These are phyloP conservation scores for Scolecobasidium constrictum DNA, from an alignment of 2,329 filamentous ascomycete species.

Conservation along the genomic window DNA sequence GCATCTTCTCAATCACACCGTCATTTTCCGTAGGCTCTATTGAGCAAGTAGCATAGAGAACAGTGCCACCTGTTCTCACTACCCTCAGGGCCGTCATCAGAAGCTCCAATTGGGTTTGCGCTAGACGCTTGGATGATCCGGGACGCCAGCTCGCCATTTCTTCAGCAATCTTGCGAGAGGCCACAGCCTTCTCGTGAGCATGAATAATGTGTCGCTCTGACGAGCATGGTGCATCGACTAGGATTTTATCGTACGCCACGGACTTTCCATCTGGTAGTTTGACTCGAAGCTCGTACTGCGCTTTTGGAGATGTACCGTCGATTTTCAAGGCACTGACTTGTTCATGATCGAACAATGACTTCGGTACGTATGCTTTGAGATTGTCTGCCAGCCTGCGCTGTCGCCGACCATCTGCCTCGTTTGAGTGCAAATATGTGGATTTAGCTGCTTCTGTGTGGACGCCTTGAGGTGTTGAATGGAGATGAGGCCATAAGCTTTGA, in stretches of 20 bases:
- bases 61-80: conserved; percentile 23
- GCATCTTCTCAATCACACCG: conserved; percentile 25
- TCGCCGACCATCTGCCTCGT: neutral
- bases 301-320: neutral
- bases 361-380: neutral
- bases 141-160: conserved; percentile 28
- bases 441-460: too few relatives aligned
- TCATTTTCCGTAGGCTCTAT: conserved; percentile 30
- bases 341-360: neutral
- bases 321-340: neutral
- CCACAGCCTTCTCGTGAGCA: conserved; percentile 20
- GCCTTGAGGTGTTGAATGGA: neutral
- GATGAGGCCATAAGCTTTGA: neutral
- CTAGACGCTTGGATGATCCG: conserved; percentile 24
- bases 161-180: conserved; percentile 20
- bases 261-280: conserved; percentile 19
- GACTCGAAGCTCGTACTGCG: neutral
- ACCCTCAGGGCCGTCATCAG: conserved; percentile 16
- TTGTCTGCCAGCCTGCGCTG: neutral
- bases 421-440: neutral
- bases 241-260: conserved; percentile 28
- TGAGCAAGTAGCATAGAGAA: conserved; percentile 32
- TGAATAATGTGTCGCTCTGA: conserved; percentile 30
- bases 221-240: conserved; percentile 31
- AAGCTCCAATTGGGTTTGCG: conserved; percentile 11